A percentile compares a stretch with the other conserved stretches of the same genome.
phyloP scores from a whole-genome alignment of 257 asterid species.

The Sherardia arvensis region DNA sequence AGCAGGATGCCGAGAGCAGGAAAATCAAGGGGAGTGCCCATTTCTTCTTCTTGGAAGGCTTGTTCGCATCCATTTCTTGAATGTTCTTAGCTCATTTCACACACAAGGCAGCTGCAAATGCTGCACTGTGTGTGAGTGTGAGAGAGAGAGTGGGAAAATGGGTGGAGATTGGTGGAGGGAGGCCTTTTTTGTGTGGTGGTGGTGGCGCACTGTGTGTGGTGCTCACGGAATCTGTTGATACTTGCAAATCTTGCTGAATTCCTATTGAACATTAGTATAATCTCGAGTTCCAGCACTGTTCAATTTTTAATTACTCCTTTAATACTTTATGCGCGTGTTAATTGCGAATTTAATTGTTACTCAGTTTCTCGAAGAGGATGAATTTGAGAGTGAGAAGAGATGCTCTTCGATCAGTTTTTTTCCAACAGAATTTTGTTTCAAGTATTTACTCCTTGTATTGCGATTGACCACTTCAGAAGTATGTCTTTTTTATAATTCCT shows the following conservation, averaged over 20 bases:
- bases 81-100: neutral
- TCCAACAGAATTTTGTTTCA: neutral
- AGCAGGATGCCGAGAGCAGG: conserved; percentile 26
- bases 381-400: neutral
- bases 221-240: conserved; percentile 10
- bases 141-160: neutral
- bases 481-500: too few species aligned
- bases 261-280: neutral
- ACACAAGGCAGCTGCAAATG: neutral
- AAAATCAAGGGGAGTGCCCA: conserved; percentile 45
- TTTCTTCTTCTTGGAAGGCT: conserved; percentile 39
- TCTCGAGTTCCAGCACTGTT: neutral
- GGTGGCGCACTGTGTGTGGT: conserved; percentile 6
- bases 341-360: neutral
- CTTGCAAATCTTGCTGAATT: neutral
- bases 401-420: neutral
- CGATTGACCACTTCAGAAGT: neutral
- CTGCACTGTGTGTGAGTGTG: neutral
- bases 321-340: neutral
- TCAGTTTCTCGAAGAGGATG: neutral
- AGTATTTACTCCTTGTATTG: neutral
- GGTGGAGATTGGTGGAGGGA: too few species aligned
- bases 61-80: conserved; percentile 32
- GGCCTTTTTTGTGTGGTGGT: neutral
- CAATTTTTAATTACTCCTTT: neutral